Percentiles rank a stretch among this genome's conserved stretches.
Evolutionary conservation across 176 grass and related monocot species (phyloP).

Genomic region (Carex littledalei): DNA sequence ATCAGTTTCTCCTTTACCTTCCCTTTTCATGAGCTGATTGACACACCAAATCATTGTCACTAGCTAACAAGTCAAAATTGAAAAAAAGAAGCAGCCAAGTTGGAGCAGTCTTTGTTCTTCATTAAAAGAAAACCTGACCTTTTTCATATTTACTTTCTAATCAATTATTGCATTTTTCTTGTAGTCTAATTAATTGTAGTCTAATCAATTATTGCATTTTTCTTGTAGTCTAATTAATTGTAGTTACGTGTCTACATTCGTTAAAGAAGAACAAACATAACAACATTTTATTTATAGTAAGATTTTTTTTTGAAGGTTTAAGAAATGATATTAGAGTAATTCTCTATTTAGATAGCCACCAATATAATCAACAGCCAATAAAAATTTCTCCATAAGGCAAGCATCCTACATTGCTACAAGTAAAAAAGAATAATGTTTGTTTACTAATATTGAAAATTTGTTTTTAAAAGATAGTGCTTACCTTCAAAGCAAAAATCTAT

Average conservation of each 20-base stretch:
- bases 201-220: neutral
- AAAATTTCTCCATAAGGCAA: neutral
- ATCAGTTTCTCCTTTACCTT: neutral
- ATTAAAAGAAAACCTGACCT: neutral
- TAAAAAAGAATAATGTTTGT: neutral
- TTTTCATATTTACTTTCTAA: neutral
- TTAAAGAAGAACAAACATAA: neutral
- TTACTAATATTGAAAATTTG: neutral
- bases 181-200: neutral
- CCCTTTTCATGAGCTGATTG: slow-evolving; percentile 14
- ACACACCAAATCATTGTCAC: neutral
- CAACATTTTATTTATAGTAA: neutral
- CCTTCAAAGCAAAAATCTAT: neutral
- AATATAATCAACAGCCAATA: neutral
- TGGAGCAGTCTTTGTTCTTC: neutral
- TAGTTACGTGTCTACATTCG: neutral
- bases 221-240: neutral
- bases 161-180: neutral
- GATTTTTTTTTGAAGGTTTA: neutral
- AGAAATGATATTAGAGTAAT: neutral
- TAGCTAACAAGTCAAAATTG: neutral
- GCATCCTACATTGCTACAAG: neutral
- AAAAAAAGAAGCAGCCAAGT: neutral
- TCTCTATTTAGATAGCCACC: neutral
- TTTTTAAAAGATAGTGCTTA: neutral